These are phyloP conservation scores for Boletus huronensis DNA, from an alignment of 768 basidiomycete genomes.

Conservation along the genomic window DNA sequence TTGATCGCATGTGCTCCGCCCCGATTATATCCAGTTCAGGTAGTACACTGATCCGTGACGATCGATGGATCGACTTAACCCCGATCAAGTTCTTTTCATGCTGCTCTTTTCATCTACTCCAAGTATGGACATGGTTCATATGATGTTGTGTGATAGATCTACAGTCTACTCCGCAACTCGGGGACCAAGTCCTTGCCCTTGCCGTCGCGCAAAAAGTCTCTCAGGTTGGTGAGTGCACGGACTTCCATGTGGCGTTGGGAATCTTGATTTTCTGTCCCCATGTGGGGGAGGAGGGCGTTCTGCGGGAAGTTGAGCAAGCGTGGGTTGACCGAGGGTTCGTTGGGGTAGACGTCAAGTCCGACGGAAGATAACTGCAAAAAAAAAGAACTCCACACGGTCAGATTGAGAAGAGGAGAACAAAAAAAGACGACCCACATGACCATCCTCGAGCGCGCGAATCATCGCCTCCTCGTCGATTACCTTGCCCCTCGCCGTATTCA, in stretches of 20 bases:
- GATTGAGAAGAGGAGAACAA: background rate
- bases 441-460: conserved; percentile 79
- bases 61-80: background rate
- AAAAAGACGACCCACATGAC: conserved; percentile 63
- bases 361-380: conserved; percentile 35
- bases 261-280: conserved; percentile 87
- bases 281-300: conserved; percentile 84
- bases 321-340: conserved; percentile 80
- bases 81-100: background rate
- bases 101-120: background rate
- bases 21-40: background rate
- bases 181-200: conserved; percentile 64
- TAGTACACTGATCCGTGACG: background rate
- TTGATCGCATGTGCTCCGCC: background rate
- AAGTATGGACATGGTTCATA: background rate
- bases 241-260: conserved; percentile 81
- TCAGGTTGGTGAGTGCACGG: conserved; percentile 74
- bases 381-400: background rate
- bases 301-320: conserved; percentile 78
- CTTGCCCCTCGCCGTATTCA: conserved; percentile 91
- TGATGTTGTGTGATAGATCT: background rate
- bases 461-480: conserved; percentile 86
- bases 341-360: conserved; percentile 83
- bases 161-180: conserved; percentile 39
- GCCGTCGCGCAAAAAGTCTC: conserved; percentile 63